phyloP scores from a whole-genome alignment of 2,329 filamentous ascomycete genomes.

The Penicillium sp. region DNA sequence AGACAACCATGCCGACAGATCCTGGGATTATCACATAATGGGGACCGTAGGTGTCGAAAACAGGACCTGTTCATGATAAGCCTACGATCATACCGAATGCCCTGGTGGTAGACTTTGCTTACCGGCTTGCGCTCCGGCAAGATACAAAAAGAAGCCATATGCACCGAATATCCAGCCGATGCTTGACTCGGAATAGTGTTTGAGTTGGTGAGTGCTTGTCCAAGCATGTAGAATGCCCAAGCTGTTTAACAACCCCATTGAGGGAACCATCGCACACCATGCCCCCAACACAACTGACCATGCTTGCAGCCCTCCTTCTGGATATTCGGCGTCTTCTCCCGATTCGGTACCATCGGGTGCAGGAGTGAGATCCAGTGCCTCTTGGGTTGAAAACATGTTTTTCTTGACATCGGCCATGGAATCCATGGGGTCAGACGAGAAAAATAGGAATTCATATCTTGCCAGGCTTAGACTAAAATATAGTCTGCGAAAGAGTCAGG shows the following conservation, averaged over 20 bases:
- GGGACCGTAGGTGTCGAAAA: not conserved
- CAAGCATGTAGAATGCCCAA: constrained; percentile 37
- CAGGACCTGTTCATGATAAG: not conserved
- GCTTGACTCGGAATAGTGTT: constrained; percentile 31
- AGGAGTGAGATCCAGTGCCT: no score
- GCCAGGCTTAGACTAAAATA: no score
- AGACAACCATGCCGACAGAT: constrained; percentile 3
- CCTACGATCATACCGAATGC: no score
- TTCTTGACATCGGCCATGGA: no score
- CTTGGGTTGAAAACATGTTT: no score
- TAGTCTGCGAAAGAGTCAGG: no score
- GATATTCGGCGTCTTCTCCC: constrained; percentile 16
- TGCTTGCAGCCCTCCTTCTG: constrained; percentile 41
- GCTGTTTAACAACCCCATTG: constrained; percentile 40
- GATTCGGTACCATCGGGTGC: no score
- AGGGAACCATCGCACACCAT: constrained; percentile 38
- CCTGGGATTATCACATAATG: constrained; percentile 3
- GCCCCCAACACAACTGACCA: constrained; percentile 44
- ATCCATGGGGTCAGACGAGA: no score
- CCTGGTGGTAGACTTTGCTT: no score
- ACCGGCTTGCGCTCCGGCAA: no score
- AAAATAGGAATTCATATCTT: no score
- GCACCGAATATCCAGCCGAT: constrained; percentile 41
- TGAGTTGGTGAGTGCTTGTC: constrained; percentile 33
- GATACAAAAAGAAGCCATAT: constrained; percentile 18